Evolutionary conservation across 1,284 basidiomycete genomes (phyloP).

Genomic region (Trichosporon faecale): DNA sequence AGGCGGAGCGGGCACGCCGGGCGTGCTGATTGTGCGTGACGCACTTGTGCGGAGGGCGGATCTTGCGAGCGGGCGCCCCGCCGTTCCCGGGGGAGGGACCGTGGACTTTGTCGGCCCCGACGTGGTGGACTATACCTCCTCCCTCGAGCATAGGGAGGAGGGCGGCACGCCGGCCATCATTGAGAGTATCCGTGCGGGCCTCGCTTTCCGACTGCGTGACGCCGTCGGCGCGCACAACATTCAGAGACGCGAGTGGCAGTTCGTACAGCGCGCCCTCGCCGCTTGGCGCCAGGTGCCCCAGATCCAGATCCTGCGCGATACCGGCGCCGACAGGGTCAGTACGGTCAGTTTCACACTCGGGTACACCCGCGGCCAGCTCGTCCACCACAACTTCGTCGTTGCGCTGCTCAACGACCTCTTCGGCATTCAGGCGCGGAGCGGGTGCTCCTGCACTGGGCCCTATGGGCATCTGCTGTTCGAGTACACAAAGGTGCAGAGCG

Average conservation of each 20-base stretch:
- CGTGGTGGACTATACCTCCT: background rate
- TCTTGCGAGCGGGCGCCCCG: constrained; percentile 1
- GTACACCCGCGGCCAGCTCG: background rate
- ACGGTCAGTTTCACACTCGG: constrained; percentile 10
- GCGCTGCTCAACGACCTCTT: constrained; percentile 21
- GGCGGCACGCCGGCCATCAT: constrained; percentile 21
- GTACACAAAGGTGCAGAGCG: background rate
- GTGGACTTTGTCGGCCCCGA: constrained; percentile 14
- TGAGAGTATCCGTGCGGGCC: constrained; percentile 17
- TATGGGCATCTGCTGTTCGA: constrained; percentile 13
- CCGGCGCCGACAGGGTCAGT: background rate
- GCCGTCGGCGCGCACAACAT: background rate
- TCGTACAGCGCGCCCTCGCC: constrained; percentile 8
- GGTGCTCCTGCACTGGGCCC: constrained; percentile 19
- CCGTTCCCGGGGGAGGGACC: constrained; percentile 17
- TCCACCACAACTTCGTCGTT: constrained; percentile 23
- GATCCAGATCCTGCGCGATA: constrained; percentile 11
- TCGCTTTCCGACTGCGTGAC: constrained; percentile 16
- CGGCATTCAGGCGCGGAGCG: constrained; percentile 19
- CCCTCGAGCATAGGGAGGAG: constrained; percentile 17
- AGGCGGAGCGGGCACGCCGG: constrained; percentile 15
- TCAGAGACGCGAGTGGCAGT: background rate
- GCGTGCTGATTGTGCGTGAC: constrained; percentile 16
- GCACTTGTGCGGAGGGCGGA: background rate
- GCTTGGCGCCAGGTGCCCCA: constrained; percentile 8